phyloP scores from a whole-genome alignment of 2,329 filamentous ascomycete genomes.

The Fusarium multiceps region DNA sequence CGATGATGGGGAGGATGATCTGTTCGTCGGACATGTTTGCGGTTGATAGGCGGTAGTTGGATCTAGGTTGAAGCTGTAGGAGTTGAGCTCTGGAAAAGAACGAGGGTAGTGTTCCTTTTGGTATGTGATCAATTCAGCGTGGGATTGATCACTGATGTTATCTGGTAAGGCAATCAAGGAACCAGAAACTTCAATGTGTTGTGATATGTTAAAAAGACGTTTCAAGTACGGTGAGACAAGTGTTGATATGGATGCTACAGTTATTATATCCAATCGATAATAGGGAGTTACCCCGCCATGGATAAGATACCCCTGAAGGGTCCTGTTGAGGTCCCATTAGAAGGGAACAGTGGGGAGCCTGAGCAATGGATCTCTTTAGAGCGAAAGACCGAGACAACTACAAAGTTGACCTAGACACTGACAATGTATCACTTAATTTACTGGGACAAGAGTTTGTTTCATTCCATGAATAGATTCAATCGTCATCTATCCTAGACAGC shows the following conservation, averaged over 20 bases:
- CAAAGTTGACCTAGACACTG: neutral
- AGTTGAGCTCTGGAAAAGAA: neutral
- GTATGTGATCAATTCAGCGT: neutral
- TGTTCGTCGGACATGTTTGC: slow-evolving; percentile 53
- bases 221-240: slow-evolving; percentile 29
- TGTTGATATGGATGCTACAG: slow-evolving; percentile 3
- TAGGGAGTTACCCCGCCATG: slow-evolving; percentile 37
- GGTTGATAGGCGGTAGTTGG: slow-evolving; percentile 1
- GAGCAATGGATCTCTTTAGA: neutral
- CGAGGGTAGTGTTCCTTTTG: neutral
- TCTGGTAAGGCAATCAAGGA: neutral
- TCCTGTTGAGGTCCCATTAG: slow-evolving; percentile 10
- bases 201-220: slow-evolving; percentile 13
- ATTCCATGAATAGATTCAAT: slow-evolving; percentile 63
- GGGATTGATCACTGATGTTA: neutral
- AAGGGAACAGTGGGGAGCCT: neutral
- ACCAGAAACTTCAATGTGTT: neutral
- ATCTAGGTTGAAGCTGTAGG: neutral
- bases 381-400: slow-evolving; percentile 1
- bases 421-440: neutral
- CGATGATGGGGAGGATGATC: slow-evolving; percentile 73
- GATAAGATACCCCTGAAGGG: slow-evolving; percentile 14
- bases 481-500: slow-evolving; percentile 59
- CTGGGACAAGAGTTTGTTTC: neutral
- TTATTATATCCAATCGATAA: slow-evolving; percentile 15